phyloP scores from a whole-genome alignment of 2,329 filamentous ascomycete species.

The Ampelomyces quisqualis region DNA sequence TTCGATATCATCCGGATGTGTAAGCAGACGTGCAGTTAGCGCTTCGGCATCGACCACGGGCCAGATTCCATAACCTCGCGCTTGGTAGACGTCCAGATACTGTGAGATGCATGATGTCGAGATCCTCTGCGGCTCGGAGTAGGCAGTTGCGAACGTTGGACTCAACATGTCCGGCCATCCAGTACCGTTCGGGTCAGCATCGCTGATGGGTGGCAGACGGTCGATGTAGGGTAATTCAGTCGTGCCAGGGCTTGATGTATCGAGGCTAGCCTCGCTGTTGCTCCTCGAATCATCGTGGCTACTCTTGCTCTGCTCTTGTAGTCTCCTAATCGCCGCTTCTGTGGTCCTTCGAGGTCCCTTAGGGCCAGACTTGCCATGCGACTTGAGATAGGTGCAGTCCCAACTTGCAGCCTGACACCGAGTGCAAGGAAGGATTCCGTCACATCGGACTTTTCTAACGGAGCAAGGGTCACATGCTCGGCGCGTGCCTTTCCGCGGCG shows the following conservation, averaged over 20 bases:
- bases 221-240: constrained; percentile 32
- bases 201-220: constrained; percentile 22
- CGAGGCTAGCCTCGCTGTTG: constrained; percentile 38
- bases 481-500: constrained; percentile 39
- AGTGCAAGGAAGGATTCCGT: constrained; percentile 38
- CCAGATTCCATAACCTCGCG: constrained; percentile 38
- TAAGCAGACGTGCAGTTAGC: constrained; percentile 36
- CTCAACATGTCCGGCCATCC: constrained; percentile 32
- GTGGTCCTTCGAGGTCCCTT: constrained; percentile 40
- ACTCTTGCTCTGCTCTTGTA: constrained; percentile 35
- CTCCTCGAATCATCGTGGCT: constrained; percentile 27
- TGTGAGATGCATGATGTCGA: constrained; percentile 37
- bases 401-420: constrained; percentile 38
- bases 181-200: constrained; percentile 18
- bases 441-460: constrained; percentile 39
- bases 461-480: constrained; percentile 42
- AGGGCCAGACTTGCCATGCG: constrained; percentile 40
- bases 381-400: constrained; percentile 42
- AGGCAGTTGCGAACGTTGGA: constrained; percentile 15
- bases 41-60: constrained; percentile 38
- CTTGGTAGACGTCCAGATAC: constrained; percentile 37
- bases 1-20: constrained; percentile 35
- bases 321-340: constrained; percentile 36
- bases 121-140: constrained; percentile 28
- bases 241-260: constrained; percentile 32